Evolutionary conservation across 1,284 basidiomycete species (phyloP).

Genomic region (Paramarasmius palmivorus): DNA sequence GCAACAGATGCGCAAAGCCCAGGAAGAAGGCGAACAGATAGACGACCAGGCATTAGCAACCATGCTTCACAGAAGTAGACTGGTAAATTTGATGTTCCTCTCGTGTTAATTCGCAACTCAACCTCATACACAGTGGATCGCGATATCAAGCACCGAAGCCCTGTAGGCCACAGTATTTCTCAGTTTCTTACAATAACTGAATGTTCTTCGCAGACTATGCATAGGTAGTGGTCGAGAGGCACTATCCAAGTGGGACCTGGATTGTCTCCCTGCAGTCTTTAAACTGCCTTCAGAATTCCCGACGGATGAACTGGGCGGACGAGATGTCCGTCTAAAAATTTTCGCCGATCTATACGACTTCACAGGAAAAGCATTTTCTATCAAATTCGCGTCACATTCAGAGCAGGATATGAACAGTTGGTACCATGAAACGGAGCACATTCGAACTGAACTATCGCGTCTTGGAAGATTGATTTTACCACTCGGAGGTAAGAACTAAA

Average conservation of each 20-base stretch:
- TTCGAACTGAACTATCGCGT: constrained; percentile 7
- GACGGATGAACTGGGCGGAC: constrained; percentile 6
- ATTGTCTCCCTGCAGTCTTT: constrained; percentile 11
- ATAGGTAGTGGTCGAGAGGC: constrained; percentile 16
- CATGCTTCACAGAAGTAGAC: constrained; percentile 9
- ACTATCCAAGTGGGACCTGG: constrained; percentile 11
- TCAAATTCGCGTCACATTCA: constrained; percentile 5
- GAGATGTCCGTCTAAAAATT: constrained; percentile 14
- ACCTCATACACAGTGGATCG: constrained; percentile 18
- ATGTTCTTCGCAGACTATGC: constrained; percentile 8
- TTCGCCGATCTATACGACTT: constrained; percentile 14
- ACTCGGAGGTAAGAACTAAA: constrained; percentile 9
- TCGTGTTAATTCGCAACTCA: not conserved
- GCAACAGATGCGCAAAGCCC: not conserved
- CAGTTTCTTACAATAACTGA: not conserved
- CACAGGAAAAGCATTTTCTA: constrained; percentile 9
- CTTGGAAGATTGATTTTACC: constrained; percentile 14
- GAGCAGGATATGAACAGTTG: constrained; percentile 11
- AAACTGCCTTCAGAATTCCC: constrained; percentile 6
- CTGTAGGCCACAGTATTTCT: constrained; percentile 8
- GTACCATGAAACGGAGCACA: constrained; percentile 9
- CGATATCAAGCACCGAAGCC: constrained; percentile 15
- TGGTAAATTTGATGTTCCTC: constrained; percentile 7
- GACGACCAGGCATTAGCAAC: constrained; percentile 4
- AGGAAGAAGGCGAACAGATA: constrained; percentile 1